Evolutionary conservation across 179 eudicot genomes (phyloP), one percentile per base, ranked within the genome.

Genomic region (Silene coronaria): DNA sequence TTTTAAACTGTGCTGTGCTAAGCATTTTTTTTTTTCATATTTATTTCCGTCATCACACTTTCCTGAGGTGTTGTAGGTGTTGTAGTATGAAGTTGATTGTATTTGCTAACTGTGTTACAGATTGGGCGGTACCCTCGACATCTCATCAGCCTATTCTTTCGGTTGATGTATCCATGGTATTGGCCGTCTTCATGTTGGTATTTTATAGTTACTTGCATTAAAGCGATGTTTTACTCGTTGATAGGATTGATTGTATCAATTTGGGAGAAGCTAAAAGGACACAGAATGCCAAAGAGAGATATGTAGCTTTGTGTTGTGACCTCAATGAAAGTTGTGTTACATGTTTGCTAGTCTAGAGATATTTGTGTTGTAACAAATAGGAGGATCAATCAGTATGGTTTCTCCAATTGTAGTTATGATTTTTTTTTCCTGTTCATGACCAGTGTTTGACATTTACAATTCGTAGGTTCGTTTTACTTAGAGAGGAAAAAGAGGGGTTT

Each of bases 131-230:
- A 89, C 77, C 98, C 97, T 16, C 89, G 98, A 79, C 98, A 91
- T 83, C 72, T 91, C 26, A 93, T 93, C 80, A 93, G 98, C 83
- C 80, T 89, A 74, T 91, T 91, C 81, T 93, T 91, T 80, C 87
- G 97, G 80, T 81, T 93, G 77, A 75, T 93, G 28, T 91, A 89
- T 85, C 98, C 98, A 10, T 90, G 98, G 96, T 93, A 93, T 71
- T 93, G 98, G 96, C 98, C 98, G 16, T 93, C 97, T 32, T 91
- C 98, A n/a, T 93, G 97, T 85, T 93, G 98, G 97, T 87, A 91
- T 84, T 91, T 93, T 76, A 38, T 90, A 22, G 19, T 87, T 5
- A 83, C 93, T 22, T 93, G 96, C 78, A 45, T 91, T 69, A 80
- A 85, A 75, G 86, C 89, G 16, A 64, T 93, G 72, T 70, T 91